Conservation (phyloP, 805 yeast genomes). For the Wickerhamiella parazyma region DNA sequence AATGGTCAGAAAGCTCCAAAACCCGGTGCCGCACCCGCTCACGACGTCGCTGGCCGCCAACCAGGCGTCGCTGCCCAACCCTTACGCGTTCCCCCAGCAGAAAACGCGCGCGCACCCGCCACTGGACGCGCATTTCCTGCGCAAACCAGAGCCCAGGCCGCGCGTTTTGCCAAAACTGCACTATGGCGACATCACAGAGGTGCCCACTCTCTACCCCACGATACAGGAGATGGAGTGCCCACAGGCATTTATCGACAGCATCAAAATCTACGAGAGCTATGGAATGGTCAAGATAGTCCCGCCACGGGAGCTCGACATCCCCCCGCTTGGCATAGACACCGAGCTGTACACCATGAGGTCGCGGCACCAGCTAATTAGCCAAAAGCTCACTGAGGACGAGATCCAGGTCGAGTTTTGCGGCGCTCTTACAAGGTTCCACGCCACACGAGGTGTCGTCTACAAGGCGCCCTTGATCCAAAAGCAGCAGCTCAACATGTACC, state of each 20-base stretch:
- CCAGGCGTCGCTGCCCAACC: conserved; percentile 1
- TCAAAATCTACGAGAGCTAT: conserved; percentile 31
- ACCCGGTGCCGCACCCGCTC: not conserved
- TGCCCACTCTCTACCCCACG: conserved; percentile 48
- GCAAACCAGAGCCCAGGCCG: not conserved
- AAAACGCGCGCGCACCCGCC: conserved; percentile 3
- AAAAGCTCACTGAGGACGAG: not conserved
- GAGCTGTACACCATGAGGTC: conserved; percentile 15
- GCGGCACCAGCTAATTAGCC: conserved; percentile 2
- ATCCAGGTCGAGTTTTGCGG: conserved; percentile 1
- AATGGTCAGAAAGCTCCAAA: not conserved
- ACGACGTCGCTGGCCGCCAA: not conserved
- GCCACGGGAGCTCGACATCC: conserved; percentile 36
- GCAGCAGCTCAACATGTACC: conserved; percentile 49
- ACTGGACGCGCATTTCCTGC: not conserved
- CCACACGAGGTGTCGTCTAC: too few species aligned
- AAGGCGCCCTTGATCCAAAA: conserved; percentile 57
- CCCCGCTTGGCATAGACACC: conserved; percentile 24
- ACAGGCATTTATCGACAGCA: conserved; percentile 44
- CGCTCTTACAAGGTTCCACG: too few species aligned
- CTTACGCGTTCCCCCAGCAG: conserved; percentile 5
- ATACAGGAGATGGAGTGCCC: conserved; percentile 50
- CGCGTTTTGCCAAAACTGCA: not conserved
- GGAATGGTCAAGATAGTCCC: conserved; percentile 72
- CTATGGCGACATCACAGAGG: conserved; percentile 24